Evolutionary conservation across 768 basidiomycete species (phyloP), one percentile per base, ranked within the genome.

Genomic region (Pleurotus giganteus): DNA sequence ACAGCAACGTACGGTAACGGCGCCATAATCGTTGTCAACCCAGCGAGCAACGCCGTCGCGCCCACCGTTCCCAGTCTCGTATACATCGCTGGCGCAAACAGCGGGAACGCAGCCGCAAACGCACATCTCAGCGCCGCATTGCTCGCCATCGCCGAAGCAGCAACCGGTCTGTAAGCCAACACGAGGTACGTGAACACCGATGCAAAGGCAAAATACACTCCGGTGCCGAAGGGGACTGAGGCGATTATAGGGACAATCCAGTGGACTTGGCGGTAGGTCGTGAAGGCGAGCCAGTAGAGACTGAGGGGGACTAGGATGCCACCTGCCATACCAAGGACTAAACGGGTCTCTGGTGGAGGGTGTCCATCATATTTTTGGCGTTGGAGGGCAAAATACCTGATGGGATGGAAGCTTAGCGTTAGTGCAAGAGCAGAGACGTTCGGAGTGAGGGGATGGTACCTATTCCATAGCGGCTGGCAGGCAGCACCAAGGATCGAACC

Each of bases 131-230:
- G 67, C n/a, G 84, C 79, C 47, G 82, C 82, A 54, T 86, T 87
- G 13, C 85, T 71, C 4, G 85, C 86, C 69, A 89, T 79, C 4
- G 85, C 86, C 41, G 82, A 84, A 2, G 85, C 85, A 4, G 77
- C 80, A 61, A 86, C 83, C 5, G 85, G 82, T 23, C 80, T 72
- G 64, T 88, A 89, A 1, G 82, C 76, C 41, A 84, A 84, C 54
- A 89, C 83, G 53, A 88, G 74, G 68, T 88, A 89, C 4, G 82
- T 86, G 68, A 88, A 89, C 2, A 82, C 82, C 5, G 81, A 80
- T 0, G 84, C 83, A 69, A 86, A 92, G 39, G 83, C 81, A 59
- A 81, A 89, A 61, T 85, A 88, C 1, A 79, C 70, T 2, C 84
- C 83, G 1, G 72, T 58, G 2, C 88, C 88, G 60, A 89, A 89